phyloP scores from a whole-genome alignment of 2,329 filamentous ascomycete genomes.

The Corynespora cassiicola region DNA sequence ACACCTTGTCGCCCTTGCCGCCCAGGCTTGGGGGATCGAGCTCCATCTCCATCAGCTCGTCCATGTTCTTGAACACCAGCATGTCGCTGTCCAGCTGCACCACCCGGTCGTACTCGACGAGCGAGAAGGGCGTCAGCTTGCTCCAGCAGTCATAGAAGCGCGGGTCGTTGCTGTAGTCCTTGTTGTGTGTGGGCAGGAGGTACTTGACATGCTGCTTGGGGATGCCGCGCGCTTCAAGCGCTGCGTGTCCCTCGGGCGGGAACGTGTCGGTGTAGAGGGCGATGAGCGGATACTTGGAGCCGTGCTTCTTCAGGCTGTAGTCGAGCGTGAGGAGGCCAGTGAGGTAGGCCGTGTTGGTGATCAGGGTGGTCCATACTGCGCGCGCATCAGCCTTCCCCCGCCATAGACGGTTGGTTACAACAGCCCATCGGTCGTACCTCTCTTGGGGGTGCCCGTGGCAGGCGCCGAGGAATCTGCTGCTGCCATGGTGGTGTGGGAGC shows the following conservation, averaged over 20 bases:
- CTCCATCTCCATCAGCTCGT: constrained; percentile 85
- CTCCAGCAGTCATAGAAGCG: constrained; percentile 92
- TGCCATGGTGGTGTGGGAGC: too few relatives aligned
- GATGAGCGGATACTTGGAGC: constrained; percentile 77
- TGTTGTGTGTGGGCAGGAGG: constrained; percentile 69
- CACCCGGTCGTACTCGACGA: constrained; percentile 78
- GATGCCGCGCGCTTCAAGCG: constrained; percentile 73
- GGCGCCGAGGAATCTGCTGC: too few relatives aligned
- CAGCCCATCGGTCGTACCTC: too few relatives aligned
- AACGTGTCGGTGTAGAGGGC: constrained; percentile 84
- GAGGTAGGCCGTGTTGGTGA: constrained; percentile 84
- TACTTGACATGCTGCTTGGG: constrained; percentile 73
- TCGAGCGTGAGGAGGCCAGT: constrained; percentile 82
- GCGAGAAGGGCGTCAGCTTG: constrained; percentile 80
- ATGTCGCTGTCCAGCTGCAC: constrained; percentile 90
- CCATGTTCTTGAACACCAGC: constrained; percentile 84
- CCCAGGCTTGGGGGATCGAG: constrained; percentile 65
- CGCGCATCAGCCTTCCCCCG: constrained; percentile 5
- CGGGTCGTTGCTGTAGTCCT: constrained; percentile 77
- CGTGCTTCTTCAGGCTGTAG: constrained; percentile 71
- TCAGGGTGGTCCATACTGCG: constrained; percentile 83
- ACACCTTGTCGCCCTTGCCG: constrained; percentile 69
- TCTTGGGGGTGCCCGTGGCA: too few relatives aligned
- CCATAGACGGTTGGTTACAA: too few relatives aligned
- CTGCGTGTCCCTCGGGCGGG: constrained; percentile 70